Evolutionary conservation across 108 stramenopile genomes (phyloP), one percentile per base, ranked within the genome.

Genomic region (Cyclotella choctawhatcheeana): DNA sequence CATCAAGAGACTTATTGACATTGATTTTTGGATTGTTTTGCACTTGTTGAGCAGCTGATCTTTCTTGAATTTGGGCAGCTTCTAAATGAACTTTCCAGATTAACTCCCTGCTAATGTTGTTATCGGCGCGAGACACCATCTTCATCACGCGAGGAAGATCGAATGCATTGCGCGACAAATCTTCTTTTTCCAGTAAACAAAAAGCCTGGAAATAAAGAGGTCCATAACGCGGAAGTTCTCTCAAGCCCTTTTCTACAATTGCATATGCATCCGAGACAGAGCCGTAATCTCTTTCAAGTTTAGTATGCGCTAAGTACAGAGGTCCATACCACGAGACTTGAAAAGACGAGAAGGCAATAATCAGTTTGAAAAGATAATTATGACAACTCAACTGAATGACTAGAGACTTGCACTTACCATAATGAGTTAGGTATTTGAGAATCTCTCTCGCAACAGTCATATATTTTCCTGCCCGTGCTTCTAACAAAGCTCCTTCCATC

Each of bases 161-260:
- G 61, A 71, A 91, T 21, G 59, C 61, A 29, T 73, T 66, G 16
- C 74, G 66, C 21, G 73, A 65, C 6, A 89, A 48, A 54, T 92
- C 97, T 30, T 89, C 66, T 51, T 86, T 86, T 62, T 98, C 95
- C 48, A 86, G 85, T 18, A 98, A 71, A 6, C 96, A 87, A 60
- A 99, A 96, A 13, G 97, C 97, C 33, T 94, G 94, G 64, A 98
- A 99, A 96, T 97, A 99, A 20, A 99, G 85, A 12, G 98, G 97
- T 14, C 97, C 97, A 65, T 99, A 98, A 27, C 95, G 86, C 31
- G 97, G 97, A 29, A 97, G 88, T 44, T 96, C 95, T 60, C 71
- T 73, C 48, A 99, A 74, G 22, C 98, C 98, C n/a, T 79, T 76
- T 62, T 97, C 91, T 4, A 98, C 97, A 58, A 99, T 96, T 22